Evolutionary conservation across 352 stramenopile species (phyloP), one percentile per base, ranked within the genome.

Genomic region (Pythium phragmitis): DNA sequence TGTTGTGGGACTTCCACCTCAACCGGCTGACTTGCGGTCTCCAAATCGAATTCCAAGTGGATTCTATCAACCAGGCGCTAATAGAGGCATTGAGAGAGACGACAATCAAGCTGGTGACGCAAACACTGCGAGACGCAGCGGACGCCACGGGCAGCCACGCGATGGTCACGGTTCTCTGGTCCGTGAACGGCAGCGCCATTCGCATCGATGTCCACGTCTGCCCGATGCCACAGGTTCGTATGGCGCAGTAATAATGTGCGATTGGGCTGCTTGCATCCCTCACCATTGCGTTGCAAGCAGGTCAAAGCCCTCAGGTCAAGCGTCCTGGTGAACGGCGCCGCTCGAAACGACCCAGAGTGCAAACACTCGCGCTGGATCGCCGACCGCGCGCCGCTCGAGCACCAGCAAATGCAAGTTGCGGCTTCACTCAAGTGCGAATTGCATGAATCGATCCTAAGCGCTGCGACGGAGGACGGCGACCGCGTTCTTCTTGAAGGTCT

Each of bases 301-400:
- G 67, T 76, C 8, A 77, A 73, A 59, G 69, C 66, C 48, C 46
- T 69, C 4, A 59, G 67, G 8, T 80, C 72, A 4, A 85, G 72
- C 1, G 71, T 87, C 19, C 28, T 94, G 36, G 64, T 94, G 21
- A 61, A 82, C 49, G 85, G 85, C 23, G 41, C 65, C n/a, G 60
- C 65, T 0, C 72, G 85, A 1, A 4, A 55, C 4, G 79, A 91
- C 17, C 68, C 83, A 8, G 26, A 49, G 33, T 87, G 78, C 54
- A 94, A 94, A 64, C 78, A 94, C 72, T 76, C 85, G 11, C 65
- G 79, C 33, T 94, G 83, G 85, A 89, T 94, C 33, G 14, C 65
- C 0, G 73, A 89, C 21, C 82, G 85, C 17, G 37, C 70, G 3
- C 67, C 73, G 0, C 68, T 92, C 50, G 83, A 92, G 60, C 51